Conservation (phyloP, 768 basidiomycete genomes). For the Rhizopogon vesiculosus region DNA sequence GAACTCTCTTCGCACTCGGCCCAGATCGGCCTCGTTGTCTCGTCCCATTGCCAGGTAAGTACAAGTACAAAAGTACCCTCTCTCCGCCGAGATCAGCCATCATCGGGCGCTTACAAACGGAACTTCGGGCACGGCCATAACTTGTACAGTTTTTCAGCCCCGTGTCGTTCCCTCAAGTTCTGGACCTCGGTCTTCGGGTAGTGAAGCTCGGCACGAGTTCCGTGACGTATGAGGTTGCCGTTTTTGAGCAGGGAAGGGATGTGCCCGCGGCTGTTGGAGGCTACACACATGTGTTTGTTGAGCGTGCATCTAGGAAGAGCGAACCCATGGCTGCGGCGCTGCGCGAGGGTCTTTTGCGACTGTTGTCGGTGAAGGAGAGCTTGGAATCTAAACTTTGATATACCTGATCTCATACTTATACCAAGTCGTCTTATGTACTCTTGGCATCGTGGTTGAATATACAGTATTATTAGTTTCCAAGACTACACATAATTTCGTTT, state of each 20-base stretch:
- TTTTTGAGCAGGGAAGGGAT: slow-evolving; percentile 43
- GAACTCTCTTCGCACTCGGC: slow-evolving; percentile 47
- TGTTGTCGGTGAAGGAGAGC: not conserved
- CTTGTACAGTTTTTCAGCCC: slow-evolving; percentile 61
- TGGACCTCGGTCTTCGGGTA: slow-evolving; percentile 69
- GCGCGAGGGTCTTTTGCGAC: slow-evolving; percentile 38
- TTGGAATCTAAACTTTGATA: slow-evolving; percentile 17
- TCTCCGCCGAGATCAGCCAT: not conserved
- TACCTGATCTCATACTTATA: not conserved
- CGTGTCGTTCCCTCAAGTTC: slow-evolving; percentile 64
- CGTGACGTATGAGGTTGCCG: slow-evolving; percentile 74
- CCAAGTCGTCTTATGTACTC: not conserved
- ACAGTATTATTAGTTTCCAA: not conserved
- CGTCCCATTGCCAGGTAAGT: slow-evolving; percentile 64
- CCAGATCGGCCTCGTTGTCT: slow-evolving; percentile 72
- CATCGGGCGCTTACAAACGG: not conserved
- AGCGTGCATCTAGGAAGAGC: slow-evolving; percentile 53
- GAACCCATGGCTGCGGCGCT: slow-evolving; percentile 37
- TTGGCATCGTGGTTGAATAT: not conserved
- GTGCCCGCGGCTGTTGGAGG: slow-evolving; percentile 41
- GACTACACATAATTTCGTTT: not conserved
- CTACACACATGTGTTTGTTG: slow-evolving; percentile 86
- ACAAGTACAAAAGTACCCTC: not conserved
- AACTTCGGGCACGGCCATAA: not conserved
- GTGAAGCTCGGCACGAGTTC: slow-evolving; percentile 68